Evolutionary conservation across 2,329 filamentous ascomycete genomes (phyloP), one percentile per base, ranked within the genome.

Genomic region (Fusarium mundagurra): DNA sequence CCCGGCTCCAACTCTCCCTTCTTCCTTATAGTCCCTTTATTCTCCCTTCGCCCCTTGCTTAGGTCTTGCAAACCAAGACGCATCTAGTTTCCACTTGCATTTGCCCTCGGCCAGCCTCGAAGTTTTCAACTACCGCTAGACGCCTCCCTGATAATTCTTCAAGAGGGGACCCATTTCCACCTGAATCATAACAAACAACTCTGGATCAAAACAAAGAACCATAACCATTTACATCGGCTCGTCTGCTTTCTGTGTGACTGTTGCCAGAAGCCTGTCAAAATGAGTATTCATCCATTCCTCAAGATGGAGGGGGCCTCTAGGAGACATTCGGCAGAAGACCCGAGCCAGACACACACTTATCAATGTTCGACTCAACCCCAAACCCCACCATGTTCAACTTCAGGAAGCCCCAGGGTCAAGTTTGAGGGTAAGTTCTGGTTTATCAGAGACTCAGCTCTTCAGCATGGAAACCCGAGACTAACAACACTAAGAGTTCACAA

Each of bases 401-500:
- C 80, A 45, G 80, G 80, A n/a, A 83, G 81, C 57, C 81, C 81
- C 8, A 79, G 77, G 59, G 50, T 82, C 44, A 82, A 82, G 69
- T 65, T 78, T 18, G 81, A 83, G 70, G 78, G 81, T 78, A 73
- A 74, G 75, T 77, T 29, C 24, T 31, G 44, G 31, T 17, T 48
- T 20, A 9, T 44, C 27, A 27, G 31, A 22, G n/a, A 9, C 43
- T 58, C 39, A 17, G 20, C 60, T 55, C 43, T 27, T 64, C 73
- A 71, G 62, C 64, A 24, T 29, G 29, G 31, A 13, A 48, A 29
- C 36, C 24, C 78, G 80, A 71, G 43, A 73, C 77, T 34, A 77
- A 72, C 59, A 69, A 74, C 24, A 63, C 62, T 55, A 72, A 67
- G 78, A 82, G 41, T 75, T 72, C 53, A 78, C 76, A 47, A 70